These are phyloP conservation scores for Mycena chlorophos DNA, from an alignment of 768 basidiomycete genomes.

Conservation along the genomic window DNA sequence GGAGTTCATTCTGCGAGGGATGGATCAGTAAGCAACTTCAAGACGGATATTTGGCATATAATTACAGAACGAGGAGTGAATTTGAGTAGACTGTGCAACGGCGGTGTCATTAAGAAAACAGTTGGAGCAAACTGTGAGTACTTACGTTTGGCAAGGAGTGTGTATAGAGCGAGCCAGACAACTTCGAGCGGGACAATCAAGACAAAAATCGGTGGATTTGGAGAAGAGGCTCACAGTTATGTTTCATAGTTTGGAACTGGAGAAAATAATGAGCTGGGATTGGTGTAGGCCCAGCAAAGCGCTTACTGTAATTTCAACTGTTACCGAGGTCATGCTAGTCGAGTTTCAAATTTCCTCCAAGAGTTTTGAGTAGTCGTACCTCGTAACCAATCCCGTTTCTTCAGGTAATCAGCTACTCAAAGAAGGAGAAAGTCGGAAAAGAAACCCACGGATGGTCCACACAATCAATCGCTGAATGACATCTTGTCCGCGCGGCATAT, in stretches of 20 bases:
- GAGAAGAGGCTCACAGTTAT: constrained; percentile 19
- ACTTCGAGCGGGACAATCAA: constrained; percentile 12
- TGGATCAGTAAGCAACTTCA: no score
- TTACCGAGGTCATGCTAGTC: constrained; percentile 25
- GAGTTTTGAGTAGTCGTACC: constrained; percentile 10
- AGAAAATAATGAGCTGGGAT: neutral
- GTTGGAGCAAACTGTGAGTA: neutral
- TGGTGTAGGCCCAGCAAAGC: neutral
- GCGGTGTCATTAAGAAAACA: neutral
- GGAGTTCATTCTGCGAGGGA: no score
- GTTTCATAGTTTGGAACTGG: constrained; percentile 27
- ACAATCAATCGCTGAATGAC: neutral
- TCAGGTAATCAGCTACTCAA: neutral
- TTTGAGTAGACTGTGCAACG: constrained; percentile 35
- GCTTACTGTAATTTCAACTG: constrained; percentile 26
- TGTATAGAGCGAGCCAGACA: constrained; percentile 30
- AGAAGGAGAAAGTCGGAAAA: neutral
- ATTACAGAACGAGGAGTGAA: constrained; percentile 29
- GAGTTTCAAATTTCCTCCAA: neutral
- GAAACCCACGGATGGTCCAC: constrained; percentile 25
- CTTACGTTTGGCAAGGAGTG: constrained; percentile 28
- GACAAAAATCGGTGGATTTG: neutral
- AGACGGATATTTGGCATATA: no score
- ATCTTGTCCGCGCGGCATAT: neutral
- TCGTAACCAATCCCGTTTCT: constrained; percentile 29